Percentiles rank a stretch among this genome's conserved stretches.
These are phyloP conservation scores for Draba incana DNA, from an alignment of 345 rosid genomes.

Conservation along the genomic window DNA sequence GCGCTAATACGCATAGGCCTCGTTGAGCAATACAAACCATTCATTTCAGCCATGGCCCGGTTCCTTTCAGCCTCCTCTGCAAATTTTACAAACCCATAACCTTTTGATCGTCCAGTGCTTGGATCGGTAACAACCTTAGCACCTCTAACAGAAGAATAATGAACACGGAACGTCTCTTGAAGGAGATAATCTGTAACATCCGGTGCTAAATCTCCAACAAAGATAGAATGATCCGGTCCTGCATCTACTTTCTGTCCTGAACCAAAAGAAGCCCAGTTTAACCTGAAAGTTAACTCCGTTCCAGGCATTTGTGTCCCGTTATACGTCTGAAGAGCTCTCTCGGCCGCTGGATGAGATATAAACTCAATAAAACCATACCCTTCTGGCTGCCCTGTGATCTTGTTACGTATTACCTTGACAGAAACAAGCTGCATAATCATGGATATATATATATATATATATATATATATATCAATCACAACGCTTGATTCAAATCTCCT, in stretches of 20 bases:
- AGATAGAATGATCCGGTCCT: slow-evolving; percentile 95
- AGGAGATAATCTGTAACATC: slow-evolving; percentile 92
- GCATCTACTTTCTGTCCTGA: slow-evolving; percentile 86
- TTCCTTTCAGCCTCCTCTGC: slow-evolving; percentile 89
- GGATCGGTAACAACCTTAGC: slow-evolving; percentile 99
- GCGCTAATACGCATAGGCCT: slow-evolving; percentile 95
- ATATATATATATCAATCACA: neutral
- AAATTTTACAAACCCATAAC: slow-evolving; percentile 96
- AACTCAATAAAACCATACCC: slow-evolving; percentile 98
- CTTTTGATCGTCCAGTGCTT: slow-evolving; percentile 94
- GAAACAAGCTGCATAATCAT: slow-evolving; percentile 64
- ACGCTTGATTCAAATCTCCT: slow-evolving; percentile 9
- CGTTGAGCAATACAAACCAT: slow-evolving; percentile 87
- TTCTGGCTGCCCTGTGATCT: slow-evolving; percentile 93
- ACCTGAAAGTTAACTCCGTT: slow-evolving; percentile 74
- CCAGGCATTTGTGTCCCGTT: slow-evolving; percentile 95
- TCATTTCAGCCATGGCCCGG: slow-evolving; percentile 94
- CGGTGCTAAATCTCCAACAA: slow-evolving; percentile 93
- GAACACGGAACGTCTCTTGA: slow-evolving; percentile 90
- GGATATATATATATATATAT: neutral
- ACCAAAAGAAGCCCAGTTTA: slow-evolving; percentile 99
- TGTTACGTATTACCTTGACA: slow-evolving; percentile 90
- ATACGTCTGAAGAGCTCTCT: slow-evolving; percentile 77
- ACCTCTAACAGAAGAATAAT: slow-evolving; percentile 88
- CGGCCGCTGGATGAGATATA: slow-evolving; percentile 85